Evolutionary conservation across 108 stramenopile species (phyloP).

Genomic region (Nitzschia palea): DNA sequence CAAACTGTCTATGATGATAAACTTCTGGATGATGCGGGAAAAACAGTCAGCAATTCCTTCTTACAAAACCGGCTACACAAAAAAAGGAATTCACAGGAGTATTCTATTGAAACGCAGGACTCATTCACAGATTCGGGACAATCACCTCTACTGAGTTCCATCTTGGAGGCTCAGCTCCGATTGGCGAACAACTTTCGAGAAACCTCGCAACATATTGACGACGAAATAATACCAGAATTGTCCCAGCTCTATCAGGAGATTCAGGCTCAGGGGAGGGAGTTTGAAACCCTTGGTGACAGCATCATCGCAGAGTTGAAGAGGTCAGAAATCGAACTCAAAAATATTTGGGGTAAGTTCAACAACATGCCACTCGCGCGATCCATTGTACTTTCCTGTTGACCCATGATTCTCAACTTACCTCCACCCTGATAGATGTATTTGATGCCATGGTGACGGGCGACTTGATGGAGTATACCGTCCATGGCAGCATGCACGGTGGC

Average conservation of each 20-base stretch:
- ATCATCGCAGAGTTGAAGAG: slow-evolving; percentile 62
- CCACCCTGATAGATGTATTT: slow-evolving; percentile 25
- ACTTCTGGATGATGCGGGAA: slow-evolving; percentile 32
- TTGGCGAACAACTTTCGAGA: slow-evolving; percentile 23
- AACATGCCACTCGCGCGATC: not conserved
- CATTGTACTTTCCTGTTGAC: not conserved
- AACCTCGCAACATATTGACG: slow-evolving; percentile 22
- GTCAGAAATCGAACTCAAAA: slow-evolving; percentile 63
- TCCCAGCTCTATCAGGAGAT: slow-evolving; percentile 17
- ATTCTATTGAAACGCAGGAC: slow-evolving; percentile 31
- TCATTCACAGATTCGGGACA: slow-evolving; percentile 14
- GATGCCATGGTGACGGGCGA: slow-evolving; percentile 41
- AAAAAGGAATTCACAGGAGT: slow-evolving; percentile 18
- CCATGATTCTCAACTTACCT: not conserved
- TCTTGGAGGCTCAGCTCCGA: slow-evolving; percentile 24
- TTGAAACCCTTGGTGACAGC: slow-evolving; percentile 42
- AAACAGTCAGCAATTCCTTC: slow-evolving; percentile 31
- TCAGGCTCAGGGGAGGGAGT: not conserved
- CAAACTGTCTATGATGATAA: slow-evolving; percentile 31
- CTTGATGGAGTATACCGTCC: slow-evolving; percentile 37
- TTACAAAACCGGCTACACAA: slow-evolving; percentile 31
- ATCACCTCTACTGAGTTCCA: slow-evolving; percentile 28
- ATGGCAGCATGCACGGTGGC: slow-evolving; percentile 33
- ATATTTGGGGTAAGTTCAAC: slow-evolving; percentile 58
- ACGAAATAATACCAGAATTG: slow-evolving; percentile 32